Evolutionary conservation across 1,139 yeast genomes (phyloP), one percentile per base, ranked within the genome.

Genomic region (Lodderomyces elongisporus): DNA sequence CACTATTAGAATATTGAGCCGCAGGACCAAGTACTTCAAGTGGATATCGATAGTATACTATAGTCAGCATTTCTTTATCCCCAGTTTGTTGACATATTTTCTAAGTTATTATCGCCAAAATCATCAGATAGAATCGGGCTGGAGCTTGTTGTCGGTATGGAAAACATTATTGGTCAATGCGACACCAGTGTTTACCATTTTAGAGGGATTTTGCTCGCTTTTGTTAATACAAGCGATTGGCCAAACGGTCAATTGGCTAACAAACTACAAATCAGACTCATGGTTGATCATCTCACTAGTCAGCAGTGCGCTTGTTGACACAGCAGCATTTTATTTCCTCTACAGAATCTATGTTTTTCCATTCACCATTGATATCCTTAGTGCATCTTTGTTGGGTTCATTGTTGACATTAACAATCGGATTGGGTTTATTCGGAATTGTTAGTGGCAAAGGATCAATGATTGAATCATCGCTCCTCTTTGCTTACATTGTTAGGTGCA

Each of bases 131-230:
- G 36, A 34, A n/a, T 32, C 36, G 13, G 22, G 18, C n/a, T 35
- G 35, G 17, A 31, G 37, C 35, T 48, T 58, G 31, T 49, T 62
- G 28, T 50, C 58, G 33, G 25, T 63, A 4, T 89, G 97, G 97
- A 73, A 75, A 43, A 54, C 72, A 36, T 60, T 83, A 29, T 65
- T 91, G 30, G 69, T 78, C 31, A 85, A 85, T 52, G 76, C 95
- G 5, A 91, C 98, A 1, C 93, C 96, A 1, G 64, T 85, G 31
- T 89, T 91, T 58, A 85, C 96, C 1, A 70, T 88, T 12, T 61
- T 88, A 36, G 98, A 91, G 61, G 98, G 98, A 1, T 82, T 91
- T 48, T 91, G 96, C 59, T 79, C 96, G 0, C 71, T 91, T 27
- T 64, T 91, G 37, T 80, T 88, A 18, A 85, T 91, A 41, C 98